Conservation (phyloP, 257 asterid genomes). For the Datura wrightii region DNA sequence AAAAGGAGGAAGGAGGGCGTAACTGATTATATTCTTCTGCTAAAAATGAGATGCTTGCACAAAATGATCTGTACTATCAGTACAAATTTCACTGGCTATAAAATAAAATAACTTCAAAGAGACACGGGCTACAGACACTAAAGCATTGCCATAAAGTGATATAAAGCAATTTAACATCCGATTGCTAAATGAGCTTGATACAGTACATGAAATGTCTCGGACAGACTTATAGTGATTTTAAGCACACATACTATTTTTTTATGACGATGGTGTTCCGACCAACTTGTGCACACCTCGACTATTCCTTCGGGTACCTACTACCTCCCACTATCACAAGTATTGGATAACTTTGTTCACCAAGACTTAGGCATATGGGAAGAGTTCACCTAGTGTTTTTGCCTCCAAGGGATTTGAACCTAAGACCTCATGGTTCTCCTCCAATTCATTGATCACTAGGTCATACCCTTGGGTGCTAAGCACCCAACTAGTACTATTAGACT, state of each 20-base stretch:
- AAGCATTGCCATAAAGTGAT: neutral
- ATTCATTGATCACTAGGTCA: neutral
- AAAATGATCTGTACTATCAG: neutral
- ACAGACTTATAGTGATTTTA: neutral
- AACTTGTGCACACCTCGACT: neutral
- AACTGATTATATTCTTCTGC: constrained; percentile 14
- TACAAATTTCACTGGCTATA: neutral
- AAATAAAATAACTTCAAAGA: neutral
- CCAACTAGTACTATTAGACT: neutral
- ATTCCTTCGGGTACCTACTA: neutral
- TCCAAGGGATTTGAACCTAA: neutral
- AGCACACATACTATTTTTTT: neutral
- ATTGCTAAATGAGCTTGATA: constrained; percentile 1
- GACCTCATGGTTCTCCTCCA: neutral
- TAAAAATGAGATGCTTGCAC: neutral
- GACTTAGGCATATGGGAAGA: neutral
- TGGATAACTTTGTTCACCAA: neutral
- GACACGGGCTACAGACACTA: constrained; percentile 3
- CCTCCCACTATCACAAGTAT: neutral
- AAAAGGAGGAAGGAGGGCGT: neutral
- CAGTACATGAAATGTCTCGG: neutral
- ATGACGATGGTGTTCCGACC: neutral
- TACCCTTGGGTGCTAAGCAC: neutral
- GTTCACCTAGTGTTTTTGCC: neutral
- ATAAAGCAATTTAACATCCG: neutral